Base-by-base conservation (phyloP, 805 yeast genomes). In the Kregervanrija pseudodelftensis region DNA sequence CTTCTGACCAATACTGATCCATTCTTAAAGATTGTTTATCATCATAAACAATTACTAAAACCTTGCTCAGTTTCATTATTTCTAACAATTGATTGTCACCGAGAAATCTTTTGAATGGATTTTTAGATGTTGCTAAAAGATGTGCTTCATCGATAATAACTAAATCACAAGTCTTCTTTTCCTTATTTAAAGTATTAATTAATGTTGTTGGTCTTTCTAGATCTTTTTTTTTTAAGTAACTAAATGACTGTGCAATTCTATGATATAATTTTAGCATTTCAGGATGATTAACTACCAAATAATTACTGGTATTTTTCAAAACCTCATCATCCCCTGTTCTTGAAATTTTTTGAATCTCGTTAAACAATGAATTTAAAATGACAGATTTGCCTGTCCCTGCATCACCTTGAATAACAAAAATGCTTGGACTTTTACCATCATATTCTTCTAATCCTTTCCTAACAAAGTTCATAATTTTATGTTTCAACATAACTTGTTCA, bases 361-460 rank as follows among this genome's bases (percentile, higher is more conserved):
- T 69, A 52, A 72, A 70, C 22, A 72, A 39, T 7, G 73, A 54
- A 43, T 72, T 71, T 44, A 71, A 51, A 9, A 71, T 61, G 3
- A 68, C 74, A 12, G 71, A 65, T 49, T 71, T 72, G 11, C 76
- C 76, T 0, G 76, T 72, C 17, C 76, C 76, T 5, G 76, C 75
- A 56, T 69, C 73, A 41, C 76, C 76, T 47, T 69, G 65, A 41
- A 72, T 68, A 1, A 70, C 68, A 51, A 64, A 70, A 49, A 68
- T 60, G n/a, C 22, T 37, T 0, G 71, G 58, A 1, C 70, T 57
- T 34, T 43, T 50, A 30, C 45, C 49, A 3, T 51, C 45, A 32
- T 49, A 43, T 1, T 42, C 42, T n/a, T 45, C 33, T 10, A 70
- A 43, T 28, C 59, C 49, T 0, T 53, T 43, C 31, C 59, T 52